These are phyloP conservation scores for Fraxinus nigra DNA, from an alignment of 305 asterid species.

Conservation along the genomic window DNA sequence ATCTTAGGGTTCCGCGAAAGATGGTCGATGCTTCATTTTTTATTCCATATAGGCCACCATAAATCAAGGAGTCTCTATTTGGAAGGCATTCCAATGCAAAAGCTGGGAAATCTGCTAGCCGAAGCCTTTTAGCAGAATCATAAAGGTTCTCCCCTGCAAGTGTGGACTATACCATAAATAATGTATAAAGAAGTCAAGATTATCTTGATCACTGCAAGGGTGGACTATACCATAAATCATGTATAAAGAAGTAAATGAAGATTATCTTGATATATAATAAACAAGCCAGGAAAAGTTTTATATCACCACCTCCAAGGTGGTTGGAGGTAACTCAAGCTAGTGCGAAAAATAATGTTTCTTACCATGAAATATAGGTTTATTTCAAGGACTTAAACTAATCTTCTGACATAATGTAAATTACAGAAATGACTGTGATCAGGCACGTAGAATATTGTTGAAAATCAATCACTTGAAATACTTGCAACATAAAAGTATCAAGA, in stretches of 20 bases:
- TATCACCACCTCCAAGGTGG: neutral
- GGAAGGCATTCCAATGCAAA: constrained; percentile 97
- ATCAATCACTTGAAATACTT: neutral
- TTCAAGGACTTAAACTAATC: neutral
- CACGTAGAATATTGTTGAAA: neutral
- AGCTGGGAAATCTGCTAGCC: constrained; percentile 78
- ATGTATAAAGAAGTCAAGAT: neutral
- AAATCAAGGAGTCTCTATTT: constrained; percentile 77
- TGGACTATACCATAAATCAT: constrained; percentile 2
- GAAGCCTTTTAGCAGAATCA: constrained; percentile 75
- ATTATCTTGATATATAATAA: neutral
- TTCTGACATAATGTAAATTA: neutral
- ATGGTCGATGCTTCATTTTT: constrained; percentile 76
- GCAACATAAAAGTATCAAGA: neutral
- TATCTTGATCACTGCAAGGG: constrained; percentile 43
- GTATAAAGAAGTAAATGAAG: neutral
- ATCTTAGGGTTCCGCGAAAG: constrained; percentile 91
- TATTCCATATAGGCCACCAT: constrained; percentile 88
- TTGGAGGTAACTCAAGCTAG: neutral
- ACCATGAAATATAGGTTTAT: neutral
- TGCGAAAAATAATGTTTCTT: neutral
- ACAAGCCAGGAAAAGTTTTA: neutral
- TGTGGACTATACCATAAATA: constrained; percentile 10
- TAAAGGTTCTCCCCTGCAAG: constrained; percentile 75
- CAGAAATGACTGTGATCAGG: neutral